Percentiles rank a stretch among this genome's conserved stretches.
These are phyloP conservation scores for Rosa multiflora DNA, from an alignment of 306 rosid species.

Conservation along the genomic window DNA sequence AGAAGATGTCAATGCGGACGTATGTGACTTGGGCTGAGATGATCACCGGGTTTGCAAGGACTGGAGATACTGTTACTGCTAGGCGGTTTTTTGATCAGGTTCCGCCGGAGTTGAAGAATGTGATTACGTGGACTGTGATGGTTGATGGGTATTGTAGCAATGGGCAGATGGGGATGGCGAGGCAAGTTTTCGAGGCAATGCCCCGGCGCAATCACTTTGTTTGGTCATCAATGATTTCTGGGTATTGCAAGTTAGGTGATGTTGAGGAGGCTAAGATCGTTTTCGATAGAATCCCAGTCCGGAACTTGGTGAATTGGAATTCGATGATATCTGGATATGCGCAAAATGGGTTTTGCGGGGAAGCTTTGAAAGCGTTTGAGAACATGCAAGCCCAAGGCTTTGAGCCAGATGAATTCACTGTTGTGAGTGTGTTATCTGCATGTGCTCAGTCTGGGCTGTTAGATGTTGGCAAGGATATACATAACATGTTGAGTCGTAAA, in stretches of 20 bases:
- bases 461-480: constrained; percentile 53
- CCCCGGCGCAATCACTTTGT: constrained; percentile 53
- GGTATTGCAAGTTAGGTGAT: constrained; percentile 64
- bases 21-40: constrained; percentile 67
- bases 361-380: constrained; percentile 50
- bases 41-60: constrained; percentile 62
- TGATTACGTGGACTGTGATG: constrained; percentile 76
- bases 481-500: constrained; percentile 36
- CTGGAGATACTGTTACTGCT: constrained; percentile 46
- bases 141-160: constrained; percentile 62
- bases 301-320: constrained; percentile 72
- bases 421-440: constrained; percentile 62
- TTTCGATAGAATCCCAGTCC: constrained; percentile 37
- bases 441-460: constrained; percentile 64
- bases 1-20: constrained; percentile 43
- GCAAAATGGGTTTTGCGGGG: constrained; percentile 56
- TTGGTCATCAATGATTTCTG: constrained; percentile 73
- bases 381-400: constrained; percentile 51
- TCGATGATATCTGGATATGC: constrained; percentile 73
- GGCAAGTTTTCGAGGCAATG: constrained; percentile 61
- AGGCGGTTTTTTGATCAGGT: constrained; percentile 51
- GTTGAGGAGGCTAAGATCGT: constrained; percentile 45
- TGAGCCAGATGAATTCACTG: constrained; percentile 52
- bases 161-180: constrained; percentile 68
- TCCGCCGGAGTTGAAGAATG: constrained; percentile 50